A percentile compares a stretch with the other conserved stretches of the same genome.
Conservation (phyloP, 129 eudicot genomes). For the Deinandra increscens region DNA sequence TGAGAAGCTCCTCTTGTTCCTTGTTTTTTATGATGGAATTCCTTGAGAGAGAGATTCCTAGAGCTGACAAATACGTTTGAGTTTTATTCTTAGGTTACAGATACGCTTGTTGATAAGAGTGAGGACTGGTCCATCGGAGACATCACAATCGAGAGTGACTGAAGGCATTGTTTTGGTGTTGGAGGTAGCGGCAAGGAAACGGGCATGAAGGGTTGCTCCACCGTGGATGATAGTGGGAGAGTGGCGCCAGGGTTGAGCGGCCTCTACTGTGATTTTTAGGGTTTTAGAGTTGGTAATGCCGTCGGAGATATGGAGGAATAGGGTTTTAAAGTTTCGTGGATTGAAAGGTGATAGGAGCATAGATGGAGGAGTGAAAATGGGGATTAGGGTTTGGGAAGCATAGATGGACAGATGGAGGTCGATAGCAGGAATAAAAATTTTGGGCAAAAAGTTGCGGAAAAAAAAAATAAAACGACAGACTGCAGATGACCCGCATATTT, state of each 20-base stretch:
- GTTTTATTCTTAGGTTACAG: constrained; percentile 76
- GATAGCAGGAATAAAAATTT: too few species aligned
- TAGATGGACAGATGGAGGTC: too few species aligned
- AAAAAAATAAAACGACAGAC: too few species aligned
- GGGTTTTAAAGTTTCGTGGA: too few species aligned
- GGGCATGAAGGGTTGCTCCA: constrained; percentile 24
- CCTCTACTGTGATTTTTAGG: too few species aligned
- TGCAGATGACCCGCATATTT: too few species aligned
- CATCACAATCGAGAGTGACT: constrained; percentile 41
- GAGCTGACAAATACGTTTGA: constrained; percentile 70
- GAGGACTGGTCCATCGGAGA: constrained; percentile 77
- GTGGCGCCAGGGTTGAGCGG: constrained; percentile 35
- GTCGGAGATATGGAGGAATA: too few species aligned
- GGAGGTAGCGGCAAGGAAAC: background rate
- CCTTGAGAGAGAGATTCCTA: constrained; percentile 67
- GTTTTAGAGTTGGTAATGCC: too few species aligned
- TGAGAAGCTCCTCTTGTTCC: constrained; percentile 71
- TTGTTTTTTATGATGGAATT: constrained; percentile 65
- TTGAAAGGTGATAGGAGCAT: too few species aligned
- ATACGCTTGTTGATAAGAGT: constrained; percentile 79
- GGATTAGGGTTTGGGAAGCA: too few species aligned
- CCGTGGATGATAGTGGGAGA: constrained; percentile 40
- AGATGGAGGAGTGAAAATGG: too few species aligned
- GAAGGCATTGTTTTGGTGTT: constrained; percentile 47
- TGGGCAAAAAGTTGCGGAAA: too few species aligned